Conservation (phyloP, 345 rosid species). For the Syzygium aqueum region DNA sequence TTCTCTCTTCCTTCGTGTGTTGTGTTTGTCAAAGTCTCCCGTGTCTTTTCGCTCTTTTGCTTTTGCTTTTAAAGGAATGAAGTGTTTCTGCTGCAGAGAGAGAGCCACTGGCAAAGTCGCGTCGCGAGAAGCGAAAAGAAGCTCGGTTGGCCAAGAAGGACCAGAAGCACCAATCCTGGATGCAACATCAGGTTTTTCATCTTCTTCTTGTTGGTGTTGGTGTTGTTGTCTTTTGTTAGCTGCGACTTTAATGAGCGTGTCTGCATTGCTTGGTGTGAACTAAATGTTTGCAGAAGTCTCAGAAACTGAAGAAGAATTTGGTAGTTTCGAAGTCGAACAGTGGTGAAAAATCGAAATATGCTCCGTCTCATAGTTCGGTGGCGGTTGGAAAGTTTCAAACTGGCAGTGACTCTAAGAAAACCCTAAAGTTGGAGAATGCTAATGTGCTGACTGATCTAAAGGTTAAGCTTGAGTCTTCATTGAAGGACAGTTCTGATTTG, state of each 20-base stretch:
- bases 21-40: not conserved
- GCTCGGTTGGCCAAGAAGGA: conserved; percentile 37
- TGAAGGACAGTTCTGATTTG: conserved; percentile 1
- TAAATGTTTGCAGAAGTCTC: conserved; percentile 25
- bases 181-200: conserved; percentile 41
- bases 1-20: not conserved
- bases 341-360: conserved; percentile 8
- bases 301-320: conserved; percentile 21
- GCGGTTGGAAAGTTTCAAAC: conserved; percentile 2
- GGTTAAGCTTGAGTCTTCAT: not conserved
- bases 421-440: conserved; percentile 7
- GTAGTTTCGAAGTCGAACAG: not conserved
- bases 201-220: not conserved
- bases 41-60: not conserved
- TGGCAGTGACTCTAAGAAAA: not conserved
- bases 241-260: not conserved
- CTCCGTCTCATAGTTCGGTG: not conserved
- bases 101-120: conserved; percentile 19
- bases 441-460: not conserved
- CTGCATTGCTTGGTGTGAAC: not conserved
- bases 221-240: not conserved
- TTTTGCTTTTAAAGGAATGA: not conserved
- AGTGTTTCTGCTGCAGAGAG: conserved; percentile 10
- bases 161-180: conserved; percentile 48
- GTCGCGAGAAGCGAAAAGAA: conserved; percentile 58